Evolutionary conservation across 108 stramenopile genomes (phyloP).

Genomic region (Cafeteria roenbergensis): DNA sequence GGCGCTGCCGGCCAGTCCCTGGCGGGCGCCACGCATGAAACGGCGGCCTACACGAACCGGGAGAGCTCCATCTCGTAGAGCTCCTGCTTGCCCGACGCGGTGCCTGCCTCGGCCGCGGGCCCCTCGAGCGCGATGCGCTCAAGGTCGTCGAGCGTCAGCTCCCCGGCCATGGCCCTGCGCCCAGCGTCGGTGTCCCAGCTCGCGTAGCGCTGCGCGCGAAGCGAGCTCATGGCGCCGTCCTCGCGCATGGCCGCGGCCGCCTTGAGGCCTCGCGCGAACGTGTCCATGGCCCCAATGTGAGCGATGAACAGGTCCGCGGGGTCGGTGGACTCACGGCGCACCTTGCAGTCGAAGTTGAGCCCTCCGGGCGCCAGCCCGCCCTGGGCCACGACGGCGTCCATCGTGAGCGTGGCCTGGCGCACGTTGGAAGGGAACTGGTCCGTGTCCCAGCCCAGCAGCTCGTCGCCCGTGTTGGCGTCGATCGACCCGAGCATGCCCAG

Average conservation of each 20-base stretch:
- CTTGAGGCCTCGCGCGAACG: constrained; percentile 47
- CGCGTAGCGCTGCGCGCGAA: constrained; percentile 42
- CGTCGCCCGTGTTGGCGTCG: constrained; percentile 56
- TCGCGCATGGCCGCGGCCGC: constrained; percentile 43
- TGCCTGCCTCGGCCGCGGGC: constrained; percentile 39
- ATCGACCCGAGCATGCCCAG: constrained; percentile 49
- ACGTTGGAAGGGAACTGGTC: constrained; percentile 51
- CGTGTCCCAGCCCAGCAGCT: constrained; percentile 53
- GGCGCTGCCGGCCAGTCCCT: too few species aligned
- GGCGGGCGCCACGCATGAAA: too few species aligned
- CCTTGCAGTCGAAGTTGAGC: constrained; percentile 59
- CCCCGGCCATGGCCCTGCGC: constrained; percentile 35
- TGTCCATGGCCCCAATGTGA: constrained; percentile 55
- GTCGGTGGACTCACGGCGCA: constrained; percentile 49
- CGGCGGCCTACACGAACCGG: not conserved
- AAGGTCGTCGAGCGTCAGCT: constrained; percentile 44
- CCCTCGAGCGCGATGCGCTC: constrained; percentile 27
- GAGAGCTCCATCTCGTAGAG: not conserved
- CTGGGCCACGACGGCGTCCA: constrained; percentile 40
- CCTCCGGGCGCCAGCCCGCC: constrained; percentile 48
- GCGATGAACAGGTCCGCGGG: constrained; percentile 49
- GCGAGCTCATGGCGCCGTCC: constrained; percentile 30
- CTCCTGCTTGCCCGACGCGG: constrained; percentile 47
- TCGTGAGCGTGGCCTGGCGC: constrained; percentile 39
- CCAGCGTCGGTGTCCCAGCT: constrained; percentile 38